These are phyloP conservation scores for Chaetomiaceae sp. DNA, from an alignment of 2,329 filamentous ascomycete species.

Conservation along the genomic window DNA sequence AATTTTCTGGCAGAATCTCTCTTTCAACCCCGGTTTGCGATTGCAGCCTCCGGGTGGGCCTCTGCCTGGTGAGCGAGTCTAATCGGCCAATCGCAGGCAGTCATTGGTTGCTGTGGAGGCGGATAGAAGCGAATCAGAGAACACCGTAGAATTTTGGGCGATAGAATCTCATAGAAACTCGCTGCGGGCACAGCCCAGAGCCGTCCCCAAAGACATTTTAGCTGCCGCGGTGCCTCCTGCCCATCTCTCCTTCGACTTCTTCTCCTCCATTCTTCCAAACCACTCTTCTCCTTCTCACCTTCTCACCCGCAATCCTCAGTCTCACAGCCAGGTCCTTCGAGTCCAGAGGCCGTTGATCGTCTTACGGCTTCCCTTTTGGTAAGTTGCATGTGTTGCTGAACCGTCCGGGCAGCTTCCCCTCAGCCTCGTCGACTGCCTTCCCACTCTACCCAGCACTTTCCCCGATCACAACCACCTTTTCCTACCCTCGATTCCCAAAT, in stretches of 20 bases:
- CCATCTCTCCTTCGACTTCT: slow-evolving; percentile 13
- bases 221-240: slow-evolving; percentile 26
- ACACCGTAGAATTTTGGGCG: slow-evolving; percentile 28
- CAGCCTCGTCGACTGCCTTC: slow-evolving; percentile 17
- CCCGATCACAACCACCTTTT: neutral
- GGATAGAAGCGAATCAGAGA: slow-evolving; percentile 27
- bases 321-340: slow-evolving; percentile 12
- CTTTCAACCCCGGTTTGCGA: neutral
- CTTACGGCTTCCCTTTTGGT: slow-evolving; percentile 17
- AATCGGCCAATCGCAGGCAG: slow-evolving; percentile 21
- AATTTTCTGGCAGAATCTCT: slow-evolving; percentile 13
- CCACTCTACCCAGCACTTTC: neutral
- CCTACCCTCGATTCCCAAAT: neutral
- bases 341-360: slow-evolving; percentile 18
- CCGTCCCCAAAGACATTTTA: slow-evolving; percentile 31
- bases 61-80: slow-evolving; percentile 15
- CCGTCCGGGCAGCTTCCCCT: slow-evolving; percentile 5
- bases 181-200: slow-evolving; percentile 30
- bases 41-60: slow-evolving; percentile 22
- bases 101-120: slow-evolving; percentile 24
- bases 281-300: slow-evolving; percentile 11
- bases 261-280: slow-evolving; percentile 22
- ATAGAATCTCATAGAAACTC: slow-evolving; percentile 36
- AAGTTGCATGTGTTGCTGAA: slow-evolving; percentile 14
- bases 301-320: slow-evolving; percentile 2